Percentiles rank a stretch among this genome's conserved stretches.
Evolutionary conservation across 1,284 basidiomycete genomes (phyloP).

Genomic region (Rhizoctonia solani): DNA sequence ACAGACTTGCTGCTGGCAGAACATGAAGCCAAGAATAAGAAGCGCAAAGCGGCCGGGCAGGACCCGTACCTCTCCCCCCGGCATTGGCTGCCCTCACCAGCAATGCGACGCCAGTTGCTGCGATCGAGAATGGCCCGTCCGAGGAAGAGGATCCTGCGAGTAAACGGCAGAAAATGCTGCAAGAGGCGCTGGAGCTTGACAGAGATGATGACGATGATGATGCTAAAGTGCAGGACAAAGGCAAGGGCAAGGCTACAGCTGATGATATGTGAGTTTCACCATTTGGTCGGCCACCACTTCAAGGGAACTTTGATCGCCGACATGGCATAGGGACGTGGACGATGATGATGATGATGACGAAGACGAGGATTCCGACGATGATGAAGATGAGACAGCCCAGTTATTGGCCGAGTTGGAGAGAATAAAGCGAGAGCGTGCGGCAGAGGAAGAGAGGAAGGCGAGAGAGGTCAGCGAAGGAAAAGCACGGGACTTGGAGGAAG

Average conservation of each 20-base stretch:
- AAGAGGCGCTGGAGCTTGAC: conserved; percentile 83
- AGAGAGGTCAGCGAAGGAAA: conserved; percentile 50
- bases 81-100: conserved; percentile 42
- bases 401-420: conserved; percentile 91
- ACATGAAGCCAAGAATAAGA: conserved; percentile 80
- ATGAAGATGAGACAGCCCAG: conserved; percentile 91
- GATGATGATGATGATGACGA: conserved; percentile 55
- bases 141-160: conserved; percentile 64
- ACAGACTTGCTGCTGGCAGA: conserved; percentile 83
- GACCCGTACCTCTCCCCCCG: conserved; percentile 48
- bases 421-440: conserved; percentile 91
- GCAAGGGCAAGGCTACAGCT: conserved; percentile 46
- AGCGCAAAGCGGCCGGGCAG: conserved; percentile 81
- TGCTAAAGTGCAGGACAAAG: conserved; percentile 45
- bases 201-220: conserved; percentile 80
- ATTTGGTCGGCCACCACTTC: not conserved
- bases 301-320: conserved; percentile 30
- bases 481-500: conserved; percentile 71
- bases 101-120: conserved; percentile 50
- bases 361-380: conserved; percentile 58
- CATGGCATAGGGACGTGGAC: conserved; percentile 30
- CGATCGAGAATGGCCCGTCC: conserved; percentile 48
- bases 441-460: conserved; percentile 77
- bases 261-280: conserved; percentile 44
- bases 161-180: conserved; percentile 79